A percentile compares a stretch with the other conserved stretches of the same genome.
phyloP scores from a whole-genome alignment of 345 rosid species.

The Durio zibethinus region DNA sequence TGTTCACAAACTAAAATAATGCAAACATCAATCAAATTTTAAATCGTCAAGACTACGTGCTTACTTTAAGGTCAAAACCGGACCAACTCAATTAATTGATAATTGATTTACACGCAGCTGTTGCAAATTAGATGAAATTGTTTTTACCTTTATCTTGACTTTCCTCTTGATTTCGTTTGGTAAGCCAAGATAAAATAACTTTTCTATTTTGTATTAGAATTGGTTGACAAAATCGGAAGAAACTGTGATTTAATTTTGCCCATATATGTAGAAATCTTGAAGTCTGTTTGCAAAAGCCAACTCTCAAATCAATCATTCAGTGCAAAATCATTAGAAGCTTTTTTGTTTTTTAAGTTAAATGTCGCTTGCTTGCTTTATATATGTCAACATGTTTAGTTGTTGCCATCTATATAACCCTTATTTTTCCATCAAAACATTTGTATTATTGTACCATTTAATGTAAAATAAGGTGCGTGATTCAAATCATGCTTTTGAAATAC shows the following conservation, averaged over 20 bases:
- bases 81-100: background rate
- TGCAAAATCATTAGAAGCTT: background rate
- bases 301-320: constrained; percentile 7
- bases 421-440: background rate
- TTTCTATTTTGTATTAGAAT: background rate
- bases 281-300: background rate
- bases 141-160: constrained; percentile 2
- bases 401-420: background rate
- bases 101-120: background rate
- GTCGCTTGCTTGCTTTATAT: too few species aligned
- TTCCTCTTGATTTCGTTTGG: background rate
- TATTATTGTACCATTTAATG: background rate
- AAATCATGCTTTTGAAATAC: too few species aligned
- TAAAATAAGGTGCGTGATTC: too few species aligned
- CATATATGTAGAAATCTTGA: background rate
- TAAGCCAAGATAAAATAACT: background rate
- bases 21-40: background rate
- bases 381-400: background rate
- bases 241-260: background rate
- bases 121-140: background rate
- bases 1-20: background rate
- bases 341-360: background rate
- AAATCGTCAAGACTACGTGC: background rate
- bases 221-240: background rate
- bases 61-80: background rate